A percentile compares a stretch with the other conserved stretches of the same genome.
These are phyloP conservation scores for Rhizophora apiculata DNA, from an alignment of 345 rosid genomes.

Conservation along the genomic window DNA sequence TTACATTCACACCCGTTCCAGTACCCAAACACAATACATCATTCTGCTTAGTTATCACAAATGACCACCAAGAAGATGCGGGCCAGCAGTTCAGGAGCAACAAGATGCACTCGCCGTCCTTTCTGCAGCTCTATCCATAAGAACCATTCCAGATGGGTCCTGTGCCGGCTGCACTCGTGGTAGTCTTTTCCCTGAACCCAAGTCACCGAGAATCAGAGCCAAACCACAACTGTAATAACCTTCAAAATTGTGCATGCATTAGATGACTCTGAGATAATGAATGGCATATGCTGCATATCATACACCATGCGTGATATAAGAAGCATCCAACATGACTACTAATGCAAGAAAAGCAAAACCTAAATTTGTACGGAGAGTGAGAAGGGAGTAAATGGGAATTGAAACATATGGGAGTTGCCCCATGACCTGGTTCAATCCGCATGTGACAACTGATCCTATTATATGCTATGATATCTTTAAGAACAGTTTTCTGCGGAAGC, in stretches of 20 bases:
- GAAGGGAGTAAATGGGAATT: too few relatives aligned
- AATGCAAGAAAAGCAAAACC: too few relatives aligned
- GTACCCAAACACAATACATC: constrained; percentile 13
- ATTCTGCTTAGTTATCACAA: constrained; percentile 21
- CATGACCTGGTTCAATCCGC: too few relatives aligned
- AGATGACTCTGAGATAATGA: too few relatives aligned
- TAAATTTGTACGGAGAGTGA: too few relatives aligned
- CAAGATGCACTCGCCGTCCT: constrained; percentile 71
- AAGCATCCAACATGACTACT: too few relatives aligned
- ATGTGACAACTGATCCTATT: too few relatives aligned
- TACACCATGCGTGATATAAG: too few relatives aligned
- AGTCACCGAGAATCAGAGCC: not conserved
- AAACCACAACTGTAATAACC: not conserved
- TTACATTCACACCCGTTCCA: constrained; percentile 11
- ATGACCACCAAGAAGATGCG: constrained; percentile 27
- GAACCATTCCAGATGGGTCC: constrained; percentile 86
- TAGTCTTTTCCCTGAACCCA: constrained; percentile 65
- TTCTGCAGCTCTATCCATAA: constrained; percentile 71
- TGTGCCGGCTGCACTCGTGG: constrained; percentile 84
- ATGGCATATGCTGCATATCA: too few relatives aligned
- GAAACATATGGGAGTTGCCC: too few relatives aligned
- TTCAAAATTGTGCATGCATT: not conserved
- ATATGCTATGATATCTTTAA: too few relatives aligned
- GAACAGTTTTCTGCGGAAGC: too few relatives aligned
- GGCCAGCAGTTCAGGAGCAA: constrained; percentile 48